Base-by-base conservation (phyloP, 2,329 filamentous ascomycete genomes). In the Cryphonectria japonica region DNA sequence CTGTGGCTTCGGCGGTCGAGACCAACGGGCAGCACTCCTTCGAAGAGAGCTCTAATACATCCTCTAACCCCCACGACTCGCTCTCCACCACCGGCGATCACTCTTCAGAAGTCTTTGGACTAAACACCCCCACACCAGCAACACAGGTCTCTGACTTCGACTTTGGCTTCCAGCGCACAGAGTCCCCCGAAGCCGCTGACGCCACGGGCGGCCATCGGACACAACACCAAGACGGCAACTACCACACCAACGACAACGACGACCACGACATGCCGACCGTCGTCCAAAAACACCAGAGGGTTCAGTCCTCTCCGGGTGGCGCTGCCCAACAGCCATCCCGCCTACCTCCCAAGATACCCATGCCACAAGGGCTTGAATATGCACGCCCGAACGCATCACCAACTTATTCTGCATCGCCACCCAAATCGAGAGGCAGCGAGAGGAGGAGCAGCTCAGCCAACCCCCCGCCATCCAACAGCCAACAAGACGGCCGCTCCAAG, bases 401-500 rank as follows among this genome's bases (percentile, higher is more conserved):
- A n/a, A 26, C 52, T 14, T 50, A 50, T 50, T 72, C 72, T 19
- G 61, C 72, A 19, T n/a, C 43, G 5, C 37, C 41, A 22, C 60
- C 65, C 11, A 64, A 34, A 34, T 61, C 67, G 19, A 68, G 61
- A 26, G 54, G 66, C 34, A 69, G 65, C 32, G 60, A 50, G 26
- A 64, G 46, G 32, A 43, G 61, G 43, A 68, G 66, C 32, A 70
- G 63, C 13, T 69, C 69, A 32, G 66, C 60, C n/a, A 50, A 69
- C 37, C 66, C 70, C 57, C 41, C 65, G 57, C 72, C 69, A 62
- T 62, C 62, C 67, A 43, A 70, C 46, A 75, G 57, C 34, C 75
- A 71, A 50, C 74, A 60, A 41, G 67, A 72, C 13, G 72, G 74
- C 63, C 73, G 75, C 54, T 68, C 77, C 67, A 72, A 74, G 32